A percentile compares a stretch with the other conserved stretches of the same genome.
Evolutionary conservation across 371 early-diverging fungal species (phyloP).

Genomic region (Saksenaea vasiformis): DNA sequence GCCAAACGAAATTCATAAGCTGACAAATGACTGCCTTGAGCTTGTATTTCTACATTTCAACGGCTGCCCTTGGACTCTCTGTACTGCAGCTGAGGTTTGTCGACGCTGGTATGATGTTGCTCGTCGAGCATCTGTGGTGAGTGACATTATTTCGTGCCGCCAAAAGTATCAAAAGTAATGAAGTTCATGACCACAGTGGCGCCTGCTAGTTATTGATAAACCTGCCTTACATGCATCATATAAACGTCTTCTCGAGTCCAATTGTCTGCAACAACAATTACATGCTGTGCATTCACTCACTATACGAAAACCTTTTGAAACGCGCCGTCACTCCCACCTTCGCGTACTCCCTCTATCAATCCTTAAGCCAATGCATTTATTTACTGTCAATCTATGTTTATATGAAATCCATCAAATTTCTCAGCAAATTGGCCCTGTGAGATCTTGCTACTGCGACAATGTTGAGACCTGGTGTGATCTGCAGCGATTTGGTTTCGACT

Average conservation of each 20-base stretch:
- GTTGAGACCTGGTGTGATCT: background rate
- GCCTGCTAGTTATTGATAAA: slow-evolving; percentile 10
- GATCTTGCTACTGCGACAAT: background rate
- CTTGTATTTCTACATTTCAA: slow-evolving; percentile 9
- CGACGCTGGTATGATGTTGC: slow-evolving; percentile 11
- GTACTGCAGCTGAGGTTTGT: slow-evolving; percentile 11
- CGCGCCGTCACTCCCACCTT: background rate
- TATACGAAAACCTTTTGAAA: background rate
- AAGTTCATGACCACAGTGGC: slow-evolving; percentile 6
- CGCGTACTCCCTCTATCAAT: background rate
- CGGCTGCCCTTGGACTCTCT: slow-evolving; percentile 9
- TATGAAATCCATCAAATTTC: background rate
- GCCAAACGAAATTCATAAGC: background rate
- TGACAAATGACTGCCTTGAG: slow-evolving; percentile 9
- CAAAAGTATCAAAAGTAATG: background rate
- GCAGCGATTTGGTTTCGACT: background rate
- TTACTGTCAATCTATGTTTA: background rate
- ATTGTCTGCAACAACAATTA: slow-evolving; percentile 1
- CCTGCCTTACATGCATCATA: slow-evolving; percentile 3
- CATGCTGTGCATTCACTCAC: background rate
- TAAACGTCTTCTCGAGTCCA: background rate
- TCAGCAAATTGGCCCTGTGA: background rate
- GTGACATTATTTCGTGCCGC: background rate
- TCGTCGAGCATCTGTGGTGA: slow-evolving; percentile 13
- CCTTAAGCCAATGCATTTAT: background rate